Percentiles rank a stretch among this genome's conserved stretches.
Evolutionary conservation across 495 filamentous ascomycete genomes (phyloP).

Genomic region (Penicillium steckii): DNA sequence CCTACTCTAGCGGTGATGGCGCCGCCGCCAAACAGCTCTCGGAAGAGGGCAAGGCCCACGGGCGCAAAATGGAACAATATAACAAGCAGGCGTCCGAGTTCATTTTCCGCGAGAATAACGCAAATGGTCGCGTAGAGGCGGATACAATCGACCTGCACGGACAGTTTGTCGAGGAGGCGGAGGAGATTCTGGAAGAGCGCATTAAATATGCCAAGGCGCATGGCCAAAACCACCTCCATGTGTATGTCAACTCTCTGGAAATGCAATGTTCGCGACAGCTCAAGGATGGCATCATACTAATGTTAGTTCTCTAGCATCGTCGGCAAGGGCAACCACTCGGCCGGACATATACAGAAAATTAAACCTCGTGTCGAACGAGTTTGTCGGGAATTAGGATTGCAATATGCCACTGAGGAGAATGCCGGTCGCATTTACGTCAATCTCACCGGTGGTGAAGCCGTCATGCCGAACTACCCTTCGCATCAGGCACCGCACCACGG

Average conservation of each 20-base stretch:
- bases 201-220: constrained; percentile 70
- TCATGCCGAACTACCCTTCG: constrained; percentile 48
- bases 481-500: constrained; percentile 31
- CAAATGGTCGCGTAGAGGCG: constrained; percentile 59
- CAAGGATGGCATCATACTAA: neutral
- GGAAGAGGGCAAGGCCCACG: constrained; percentile 82
- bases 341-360: constrained; percentile 78
- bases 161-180: constrained; percentile 89
- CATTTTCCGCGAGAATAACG: constrained; percentile 94
- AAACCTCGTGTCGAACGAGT: constrained; percentile 87
- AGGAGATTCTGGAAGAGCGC: constrained; percentile 79
- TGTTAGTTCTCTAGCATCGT: constrained; percentile 60
- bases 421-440: constrained; percentile 79
- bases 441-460: constrained; percentile 59
- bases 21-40: constrained; percentile 75
- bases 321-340: constrained; percentile 88
- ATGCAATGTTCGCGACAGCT: neutral
- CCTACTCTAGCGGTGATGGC: constrained; percentile 78
- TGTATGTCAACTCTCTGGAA: constrained; percentile 40
- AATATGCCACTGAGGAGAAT: constrained; percentile 83
- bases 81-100: constrained; percentile 88
- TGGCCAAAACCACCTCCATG: constrained; percentile 76
- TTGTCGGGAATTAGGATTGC: constrained; percentile 75
- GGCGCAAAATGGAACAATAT: constrained; percentile 71
- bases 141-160: constrained; percentile 95